Base-by-base conservation (phyloP, 108 stramenopile genomes). In the Chaetoceros muelleri region DNA sequence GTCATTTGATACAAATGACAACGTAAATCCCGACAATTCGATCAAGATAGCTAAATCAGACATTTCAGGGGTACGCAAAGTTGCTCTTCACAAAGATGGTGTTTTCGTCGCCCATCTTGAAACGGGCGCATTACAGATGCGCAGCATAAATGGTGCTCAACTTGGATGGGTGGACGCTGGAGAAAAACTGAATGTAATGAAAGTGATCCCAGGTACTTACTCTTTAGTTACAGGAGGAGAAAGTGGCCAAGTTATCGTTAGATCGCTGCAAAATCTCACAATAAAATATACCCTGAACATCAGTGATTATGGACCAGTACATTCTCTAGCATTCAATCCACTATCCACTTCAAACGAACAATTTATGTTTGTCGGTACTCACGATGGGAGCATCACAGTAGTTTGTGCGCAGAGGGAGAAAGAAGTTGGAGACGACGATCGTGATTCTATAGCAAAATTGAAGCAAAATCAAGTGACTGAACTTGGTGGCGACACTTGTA, bases 281-380 rank as follows among this genome's bases (percentile, higher is more conserved):
- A 52, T 84, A 21, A 53, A 63, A n/a, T 80, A 80, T 28, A 68
- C 73, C 19, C 52, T 90, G 52, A 81, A 90, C 66, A 61, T 90
- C 47, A 71, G 61, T 52, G 66, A 69, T 25, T 77, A 90, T 59
- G 88, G 88, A 17, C 72, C 80, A 30, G 73, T 90, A 24, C 79
- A 76, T 16, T 75, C 74, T 53, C 58, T 90, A 34, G 61, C 69
- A 40, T 51, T 90, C 13, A 82, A 81, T 30, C 76, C 80, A 2
- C 69, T 75, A 10, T 57, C 66, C 18, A 73, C 68, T 51, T 66
- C 69, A 23, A 47, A 51, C 3, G 56, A 70, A 24, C 84, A 90
- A 53, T 79, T 75, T 65, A 55, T 90, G n/a, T 81, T 81, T 55
- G 69, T 90, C 60, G 88, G 88, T 17, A 86, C 80, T 48, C 70